phyloP scores from a whole-genome alignment of 1,139 yeast species.

The Suhomyces ambrosiae region DNA sequence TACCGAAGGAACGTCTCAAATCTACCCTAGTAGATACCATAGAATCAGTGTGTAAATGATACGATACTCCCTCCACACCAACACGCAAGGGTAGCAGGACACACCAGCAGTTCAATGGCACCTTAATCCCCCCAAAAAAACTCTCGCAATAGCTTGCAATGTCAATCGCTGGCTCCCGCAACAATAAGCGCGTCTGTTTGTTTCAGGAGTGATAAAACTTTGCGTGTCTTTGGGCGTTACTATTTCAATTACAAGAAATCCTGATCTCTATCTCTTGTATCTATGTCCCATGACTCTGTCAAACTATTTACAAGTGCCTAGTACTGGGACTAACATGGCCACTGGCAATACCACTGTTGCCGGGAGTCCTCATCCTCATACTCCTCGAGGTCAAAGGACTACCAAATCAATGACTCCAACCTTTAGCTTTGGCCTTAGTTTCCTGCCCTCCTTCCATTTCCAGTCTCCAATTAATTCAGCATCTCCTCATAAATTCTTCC shows the following conservation, averaged over 20 bases:
- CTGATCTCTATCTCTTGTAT: conserved; percentile 2
- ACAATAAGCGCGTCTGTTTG: conserved; percentile 13
- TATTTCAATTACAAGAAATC: conserved; percentile 6
- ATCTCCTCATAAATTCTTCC: conserved; percentile 44
- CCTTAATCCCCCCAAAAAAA: too few species aligned
- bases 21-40: too few species aligned
- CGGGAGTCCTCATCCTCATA: conserved; percentile 28
- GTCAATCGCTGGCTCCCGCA: too few species aligned
- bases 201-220: conserved; percentile 13
- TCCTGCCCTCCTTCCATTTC: conserved; percentile 49
- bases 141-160: too few species aligned
- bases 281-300: conserved; percentile 12
- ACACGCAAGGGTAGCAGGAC: too few species aligned
- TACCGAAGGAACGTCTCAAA: conserved; percentile 1
- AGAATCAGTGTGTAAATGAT: too few species aligned
- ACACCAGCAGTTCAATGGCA: too few species aligned
- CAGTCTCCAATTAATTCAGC: conserved; percentile 39
- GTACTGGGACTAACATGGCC: conserved; percentile 1
- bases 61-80: too few species aligned
- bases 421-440: conserved; percentile 44
- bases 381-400: conserved; percentile 25
- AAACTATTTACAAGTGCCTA: conserved; percentile 12
- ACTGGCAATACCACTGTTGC: conserved; percentile 1
- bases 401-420: conserved; percentile 31
- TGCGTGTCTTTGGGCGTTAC: conserved; percentile 11